Percentiles rank a stretch among this genome's conserved stretches.
phyloP scores from a whole-genome alignment of 495 filamentous ascomycete genomes.

The Penicillium daleae region DNA sequence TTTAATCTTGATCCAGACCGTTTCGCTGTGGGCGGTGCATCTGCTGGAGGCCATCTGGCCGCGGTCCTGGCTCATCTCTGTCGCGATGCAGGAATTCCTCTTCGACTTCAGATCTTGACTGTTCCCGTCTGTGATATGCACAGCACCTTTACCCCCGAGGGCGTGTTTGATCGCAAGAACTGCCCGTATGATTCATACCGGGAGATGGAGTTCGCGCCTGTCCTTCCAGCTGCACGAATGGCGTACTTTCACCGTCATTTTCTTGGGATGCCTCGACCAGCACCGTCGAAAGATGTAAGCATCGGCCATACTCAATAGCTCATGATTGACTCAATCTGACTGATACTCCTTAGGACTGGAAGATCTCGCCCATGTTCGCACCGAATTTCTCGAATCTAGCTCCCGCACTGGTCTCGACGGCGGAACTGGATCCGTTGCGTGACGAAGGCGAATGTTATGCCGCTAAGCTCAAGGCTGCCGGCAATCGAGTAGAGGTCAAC shows the following conservation, averaged over 20 bases:
- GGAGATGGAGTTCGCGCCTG: constrained; percentile 44
- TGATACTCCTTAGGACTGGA: constrained; percentile 35
- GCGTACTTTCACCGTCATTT: constrained; percentile 45
- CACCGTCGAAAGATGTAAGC: constrained; percentile 36
- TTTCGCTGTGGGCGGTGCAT: constrained; percentile 40
- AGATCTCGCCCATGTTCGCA: constrained; percentile 44
- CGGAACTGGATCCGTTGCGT: constrained; percentile 51
- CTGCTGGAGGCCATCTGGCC: constrained; percentile 46
- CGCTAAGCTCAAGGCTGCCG: constrained; percentile 42
- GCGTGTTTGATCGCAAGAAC: constrained; percentile 39
- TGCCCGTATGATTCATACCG: constrained; percentile 44
- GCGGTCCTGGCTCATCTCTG: constrained; percentile 43
- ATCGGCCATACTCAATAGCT: background rate
- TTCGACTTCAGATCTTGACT: constrained; percentile 40
- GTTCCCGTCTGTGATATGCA: constrained; percentile 46
- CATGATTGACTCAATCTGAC: constrained; percentile 1
- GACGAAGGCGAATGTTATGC: constrained; percentile 53
- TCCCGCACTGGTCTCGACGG: constrained; percentile 48
- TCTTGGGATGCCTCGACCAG: constrained; percentile 40
- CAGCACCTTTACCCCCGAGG: constrained; percentile 37
- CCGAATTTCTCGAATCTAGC: constrained; percentile 42
- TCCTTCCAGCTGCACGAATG: constrained; percentile 42
- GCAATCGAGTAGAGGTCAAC: constrained; percentile 38
- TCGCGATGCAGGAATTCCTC: constrained; percentile 38
- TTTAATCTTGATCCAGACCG: constrained; percentile 38